phyloP scores from a whole-genome alignment of 352 stramenopile species.

The Globisporangium ultimum region DNA sequence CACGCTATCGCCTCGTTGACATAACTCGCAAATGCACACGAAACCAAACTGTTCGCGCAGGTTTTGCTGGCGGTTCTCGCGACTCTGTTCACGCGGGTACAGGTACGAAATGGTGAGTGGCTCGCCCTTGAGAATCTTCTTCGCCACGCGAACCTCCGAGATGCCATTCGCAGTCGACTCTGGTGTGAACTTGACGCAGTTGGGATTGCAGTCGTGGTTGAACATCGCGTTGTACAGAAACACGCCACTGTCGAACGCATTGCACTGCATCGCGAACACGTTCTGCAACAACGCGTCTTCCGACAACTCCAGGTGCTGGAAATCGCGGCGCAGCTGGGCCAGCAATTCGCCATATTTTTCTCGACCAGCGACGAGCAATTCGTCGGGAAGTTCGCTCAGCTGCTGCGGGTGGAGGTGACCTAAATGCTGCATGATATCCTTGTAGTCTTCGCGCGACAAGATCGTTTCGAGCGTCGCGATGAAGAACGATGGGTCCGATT shows the following conservation, averaged over 20 bases:
- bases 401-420: constrained; percentile 85
- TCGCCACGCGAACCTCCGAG: constrained; percentile 91
- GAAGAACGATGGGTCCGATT: constrained; percentile 75
- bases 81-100: constrained; percentile 87
- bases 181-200: constrained; percentile 93
- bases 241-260: constrained; percentile 91
- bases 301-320: constrained; percentile 40
- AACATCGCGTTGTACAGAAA: constrained; percentile 94
- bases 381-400: constrained; percentile 56
- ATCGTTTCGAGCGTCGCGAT: constrained; percentile 88
- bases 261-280: constrained; percentile 92
- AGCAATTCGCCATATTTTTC: constrained; percentile 59
- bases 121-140: constrained; percentile 81
- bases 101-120: constrained; percentile 93
- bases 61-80: constrained; percentile 70
- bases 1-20: constrained; percentile 64
- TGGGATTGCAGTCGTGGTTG: constrained; percentile 93
- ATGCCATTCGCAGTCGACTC: constrained; percentile 47
- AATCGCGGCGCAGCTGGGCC: constrained; percentile 46
- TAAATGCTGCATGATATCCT: constrained; percentile 72
- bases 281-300: constrained; percentile 83
- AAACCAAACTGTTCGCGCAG: constrained; percentile 93
- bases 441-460: constrained; percentile 61
- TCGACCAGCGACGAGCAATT: constrained; percentile 47
- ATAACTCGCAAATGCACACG: constrained; percentile 67